Evolutionary conservation across 2,329 filamentous ascomycete species (phyloP), one percentile per base, ranked within the genome.

Genomic region (Fulvia fulva): DNA sequence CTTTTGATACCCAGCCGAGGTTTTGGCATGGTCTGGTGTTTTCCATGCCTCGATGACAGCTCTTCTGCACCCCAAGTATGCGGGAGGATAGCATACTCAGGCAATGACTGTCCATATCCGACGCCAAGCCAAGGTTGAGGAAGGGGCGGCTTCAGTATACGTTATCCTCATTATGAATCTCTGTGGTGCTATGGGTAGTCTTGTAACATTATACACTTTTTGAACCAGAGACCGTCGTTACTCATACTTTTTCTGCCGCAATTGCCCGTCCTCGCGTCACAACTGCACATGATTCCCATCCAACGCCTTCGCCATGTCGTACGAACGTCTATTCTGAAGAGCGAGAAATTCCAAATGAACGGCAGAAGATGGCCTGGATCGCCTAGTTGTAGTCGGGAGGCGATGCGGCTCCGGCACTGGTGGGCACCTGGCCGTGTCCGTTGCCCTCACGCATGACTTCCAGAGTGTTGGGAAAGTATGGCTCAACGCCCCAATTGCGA

Each of bases 391-490:
- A 56, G 30, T 56, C 37, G 16, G 47, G 25, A 12, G 54, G 46
- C 22, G 54, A 54, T 11, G 43, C 37, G 6, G 52, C 54, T 28
- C 54, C 54, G 5, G 30, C 54, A 49, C 41, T 43, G 1, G 34
- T 49, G 9, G 49, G 49, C 25, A 41, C 37, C 16, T 57, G 55
- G 22, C 47, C 51, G 23, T 64, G 62, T 1, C 61, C 65, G 41
- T 64, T 64, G 14, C 71, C 71, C 28, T 70, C 70, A 11, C 70
- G 62, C 80, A 82, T 81, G 25, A 77, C 73, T 30, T 80, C 78
- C 25, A 82, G 72, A 16, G 79, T 81, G 23, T 73, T 69, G 5
- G 80, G 78, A 68, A 82, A 82, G 68, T 82, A 82, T 5, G 78
- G 77, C 69, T 81, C 78, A 23, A 82, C 75, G 47, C 80, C 80